Percentiles rank a stretch among this genome's conserved stretches.
These are phyloP conservation scores for Amylocarpus encephaloides DNA, from an alignment of 2,329 filamentous ascomycete species.

Conservation along the genomic window DNA sequence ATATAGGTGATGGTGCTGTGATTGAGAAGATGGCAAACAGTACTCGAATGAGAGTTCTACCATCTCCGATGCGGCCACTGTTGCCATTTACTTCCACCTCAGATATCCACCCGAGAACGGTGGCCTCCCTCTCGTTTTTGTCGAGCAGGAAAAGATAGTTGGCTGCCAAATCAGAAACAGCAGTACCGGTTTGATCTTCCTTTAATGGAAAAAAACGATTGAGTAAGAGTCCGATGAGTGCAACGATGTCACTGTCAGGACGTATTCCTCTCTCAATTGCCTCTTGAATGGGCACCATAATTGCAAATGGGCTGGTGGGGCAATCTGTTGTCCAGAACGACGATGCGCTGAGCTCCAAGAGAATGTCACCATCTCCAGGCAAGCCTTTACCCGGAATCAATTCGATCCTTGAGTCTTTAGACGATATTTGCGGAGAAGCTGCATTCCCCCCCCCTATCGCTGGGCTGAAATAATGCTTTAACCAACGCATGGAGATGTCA, in stretches of 20 bases:
- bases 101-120: conserved; percentile 43
- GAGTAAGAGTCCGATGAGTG: conserved; percentile 1
- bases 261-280: neutral
- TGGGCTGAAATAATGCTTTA: neutral
- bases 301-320: too few relatives aligned
- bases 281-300: neutral
- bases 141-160: conserved; percentile 42
- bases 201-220: conserved; percentile 42
- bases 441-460: too few relatives aligned
- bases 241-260: neutral
- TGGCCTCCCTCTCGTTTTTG: conserved; percentile 32
- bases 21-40: conserved; percentile 29
- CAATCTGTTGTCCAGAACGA: neutral
- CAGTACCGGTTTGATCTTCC: conserved; percentile 44
- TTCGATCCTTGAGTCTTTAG: too few relatives aligned
- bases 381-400: too few relatives aligned
- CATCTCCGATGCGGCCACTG: conserved; percentile 30
- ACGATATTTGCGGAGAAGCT: too few relatives aligned
- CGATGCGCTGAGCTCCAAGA: too few relatives aligned
- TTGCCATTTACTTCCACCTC: conserved; percentile 33
- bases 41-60: conserved; percentile 45
- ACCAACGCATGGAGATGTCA: conserved; percentile 7
- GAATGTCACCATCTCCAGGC: too few relatives aligned
- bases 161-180: conserved; percentile 46
- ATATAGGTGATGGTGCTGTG: neutral